Percentiles rank a stretch among this genome's conserved stretches.
Conservation (phyloP, 1,139 yeast species). For the Eremothecium gossypii region DNA sequence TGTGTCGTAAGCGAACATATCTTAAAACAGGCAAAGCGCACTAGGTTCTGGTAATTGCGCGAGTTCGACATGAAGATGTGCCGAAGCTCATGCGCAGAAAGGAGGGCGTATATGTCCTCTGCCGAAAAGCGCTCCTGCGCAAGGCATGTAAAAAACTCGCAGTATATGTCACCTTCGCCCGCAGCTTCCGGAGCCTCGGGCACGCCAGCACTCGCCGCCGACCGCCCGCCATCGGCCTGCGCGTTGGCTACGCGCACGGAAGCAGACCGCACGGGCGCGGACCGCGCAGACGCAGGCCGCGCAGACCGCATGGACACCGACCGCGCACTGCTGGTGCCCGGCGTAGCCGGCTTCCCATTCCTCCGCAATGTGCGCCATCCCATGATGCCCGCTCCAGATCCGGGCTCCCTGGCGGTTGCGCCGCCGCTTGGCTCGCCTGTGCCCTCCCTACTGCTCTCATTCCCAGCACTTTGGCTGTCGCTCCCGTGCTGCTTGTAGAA, state of each 20-base stretch:
- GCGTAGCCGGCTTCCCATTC: neutral
- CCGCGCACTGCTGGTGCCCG: neutral
- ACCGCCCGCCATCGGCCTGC: neutral
- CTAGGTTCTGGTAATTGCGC: conserved; percentile 45
- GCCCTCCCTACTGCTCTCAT: neutral
- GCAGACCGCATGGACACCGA: no score
- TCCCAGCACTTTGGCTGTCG: neutral
- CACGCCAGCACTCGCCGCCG: no score
- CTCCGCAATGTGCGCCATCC: neutral
- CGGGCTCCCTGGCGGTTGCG: neutral
- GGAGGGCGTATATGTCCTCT: conserved; percentile 43
- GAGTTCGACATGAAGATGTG: conserved; percentile 49
- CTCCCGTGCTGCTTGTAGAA: conserved; percentile 14
- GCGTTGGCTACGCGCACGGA: neutral
- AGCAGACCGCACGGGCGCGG: neutral
- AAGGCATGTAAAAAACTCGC: conserved; percentile 38
- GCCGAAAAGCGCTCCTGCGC: conserved; percentile 37
- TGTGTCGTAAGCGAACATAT: conserved; percentile 15
- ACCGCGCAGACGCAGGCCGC: neutral
- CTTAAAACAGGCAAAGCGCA: conserved; percentile 35
- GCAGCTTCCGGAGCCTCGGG: neutral
- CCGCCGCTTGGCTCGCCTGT: neutral
- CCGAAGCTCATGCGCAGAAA: conserved; percentile 51
- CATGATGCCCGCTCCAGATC: neutral
- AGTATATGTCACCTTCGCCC: conserved; percentile 35